Base-by-base conservation (phyloP, 2,329 filamentous ascomycete species). In the Penicillium sp. region DNA sequence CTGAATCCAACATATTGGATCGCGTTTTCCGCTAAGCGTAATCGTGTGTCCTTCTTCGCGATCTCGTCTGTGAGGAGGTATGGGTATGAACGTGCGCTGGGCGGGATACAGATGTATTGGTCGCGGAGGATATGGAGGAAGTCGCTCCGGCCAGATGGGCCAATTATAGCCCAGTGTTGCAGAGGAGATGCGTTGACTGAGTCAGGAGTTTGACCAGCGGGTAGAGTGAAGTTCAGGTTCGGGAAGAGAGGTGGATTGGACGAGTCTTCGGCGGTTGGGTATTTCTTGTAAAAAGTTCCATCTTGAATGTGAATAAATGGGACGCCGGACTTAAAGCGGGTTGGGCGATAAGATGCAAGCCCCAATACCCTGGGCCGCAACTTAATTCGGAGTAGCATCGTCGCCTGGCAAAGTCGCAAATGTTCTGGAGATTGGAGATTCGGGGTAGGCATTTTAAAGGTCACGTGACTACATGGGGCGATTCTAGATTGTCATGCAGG, bases 1-100 rank as follows among this genome's bases (percentile, higher is more conserved):
- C 91, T 89, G 68, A 97, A 97, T 0, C 94, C 93, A 10, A 97
- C 91, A 78, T 96, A 93, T 64, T 88, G 87, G 55, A 99, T 88
- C 0, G 91, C 91, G 61, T 81, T 80, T 12, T 79, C 79, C 0
- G 88, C 84, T 50, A 78, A 82, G 42, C 83, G 81, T 45, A 89
- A 72, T 22, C 73, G 67, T 51, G 70, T 73, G 59, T 79, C 79
- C 64, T 76, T 80, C 6, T 67, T 57, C 2, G 82, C 76, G 7
- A 90, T 81, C 6, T 82, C 79, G 45, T 84, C 80, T 2, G 82
- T 84, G 14, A 87, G 82, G 2, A 97, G 82, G 69, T 88, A 89
- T 0, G 94, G 94, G 69, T 87, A 97, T 7, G 86, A 85, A 43
- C 92, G 83, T 1, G 90, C 88, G 4, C 79, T 82, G 0, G 91